Base-by-base conservation (phyloP, 2,329 filamentous ascomycete species). In the Calonectria montana region DNA sequence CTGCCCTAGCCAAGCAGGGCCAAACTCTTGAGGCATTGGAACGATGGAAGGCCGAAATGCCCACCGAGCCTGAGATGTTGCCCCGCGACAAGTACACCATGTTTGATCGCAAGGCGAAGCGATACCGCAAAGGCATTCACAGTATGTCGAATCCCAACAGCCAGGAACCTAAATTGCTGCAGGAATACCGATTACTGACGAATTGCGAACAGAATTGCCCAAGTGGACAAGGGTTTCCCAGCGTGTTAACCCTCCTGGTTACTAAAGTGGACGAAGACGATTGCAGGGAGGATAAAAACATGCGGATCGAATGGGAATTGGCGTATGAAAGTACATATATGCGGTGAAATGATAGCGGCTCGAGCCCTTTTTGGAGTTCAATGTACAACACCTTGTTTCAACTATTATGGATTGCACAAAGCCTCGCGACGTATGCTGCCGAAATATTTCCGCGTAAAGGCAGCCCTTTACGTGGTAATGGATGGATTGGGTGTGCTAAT, bases 151-250 rank as follows among this genome's bases (percentile, higher is more conserved):
- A 8, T 35, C 25, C 13, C 53, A 25, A 59, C 8, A 2, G 8
- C 23, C 64, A 12, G 7, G 37, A 21, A 13, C 9, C 16, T 29
- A 31, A 23, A 59, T 18, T 35, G 29, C 53, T 31, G 10, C n/a
- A 21, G 55, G 37, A 77, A 66, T 7, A 55, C 66, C 6, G 27
- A 53, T 61, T 71, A 62, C 74, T 82, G 43, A 82, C 13, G 10
- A 37, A 29, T 16, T 53, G 45, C 35, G 10, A 50, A 50, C 79
- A 96, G 94, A 95, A 84, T 85, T 96, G 65, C 93, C 92, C 69
- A 95, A 98, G 87, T 98, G 96, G 96, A 98, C 96, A 78, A 93
- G 96, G 86, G 93, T 98, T 74, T 97, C 94, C 76, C 96, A 98
- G 85, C 89, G 96, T 85, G 82, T 98, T 83, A 98, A 98, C 84